phyloP scores from a whole-genome alignment of 2,329 filamentous ascomycete genomes.

The Ampelomyces quisqualis region DNA sequence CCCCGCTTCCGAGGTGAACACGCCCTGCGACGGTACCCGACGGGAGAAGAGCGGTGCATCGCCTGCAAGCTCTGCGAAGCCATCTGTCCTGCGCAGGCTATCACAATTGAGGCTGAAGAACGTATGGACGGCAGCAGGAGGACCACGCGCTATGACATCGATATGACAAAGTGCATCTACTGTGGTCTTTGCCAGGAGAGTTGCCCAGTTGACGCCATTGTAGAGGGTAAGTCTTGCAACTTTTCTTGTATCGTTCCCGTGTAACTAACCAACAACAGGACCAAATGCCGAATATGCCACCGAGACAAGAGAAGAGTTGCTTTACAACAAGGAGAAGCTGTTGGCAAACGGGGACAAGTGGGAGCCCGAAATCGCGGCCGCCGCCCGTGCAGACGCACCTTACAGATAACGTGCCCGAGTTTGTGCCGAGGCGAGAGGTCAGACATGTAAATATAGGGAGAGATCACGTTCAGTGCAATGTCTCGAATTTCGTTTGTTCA shows the following conservation, averaged over 20 bases:
- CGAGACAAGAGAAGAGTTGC: slow-evolving; percentile 82
- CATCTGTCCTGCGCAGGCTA: slow-evolving; percentile 95
- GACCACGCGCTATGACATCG: slow-evolving; percentile 97
- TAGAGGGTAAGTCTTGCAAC: slow-evolving; percentile 59
- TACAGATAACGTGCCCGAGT: slow-evolving; percentile 49
- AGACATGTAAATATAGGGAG: slow-evolving; percentile 36
- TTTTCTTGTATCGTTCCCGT: background rate
- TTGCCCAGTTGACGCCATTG: slow-evolving; percentile 95
- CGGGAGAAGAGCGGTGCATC: slow-evolving; percentile 97
- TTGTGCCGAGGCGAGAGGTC: slow-evolving; percentile 2
- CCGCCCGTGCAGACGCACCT: slow-evolving; percentile 87
- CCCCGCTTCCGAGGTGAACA: slow-evolving; percentile 98
- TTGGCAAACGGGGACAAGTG: slow-evolving; percentile 73
- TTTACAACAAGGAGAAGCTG: slow-evolving; percentile 98
- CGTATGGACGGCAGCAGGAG: slow-evolving; percentile 91
- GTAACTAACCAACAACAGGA: slow-evolving; percentile 44
- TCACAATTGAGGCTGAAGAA: slow-evolving; percentile 98
- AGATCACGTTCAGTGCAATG: slow-evolving; percentile 20
- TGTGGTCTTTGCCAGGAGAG: slow-evolving; percentile 99
- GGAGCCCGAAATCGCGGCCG: slow-evolving; percentile 94
- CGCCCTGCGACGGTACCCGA: slow-evolving; percentile 91
- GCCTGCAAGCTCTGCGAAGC: slow-evolving; percentile 99
- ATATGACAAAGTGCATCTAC: slow-evolving; percentile 99
- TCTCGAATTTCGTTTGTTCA: slow-evolving; percentile 27
- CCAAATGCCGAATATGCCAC: slow-evolving; percentile 75